Evolutionary conservation across 2,329 filamentous ascomycete species (phyloP).

Genomic region (Fusarium coffeatum): DNA sequence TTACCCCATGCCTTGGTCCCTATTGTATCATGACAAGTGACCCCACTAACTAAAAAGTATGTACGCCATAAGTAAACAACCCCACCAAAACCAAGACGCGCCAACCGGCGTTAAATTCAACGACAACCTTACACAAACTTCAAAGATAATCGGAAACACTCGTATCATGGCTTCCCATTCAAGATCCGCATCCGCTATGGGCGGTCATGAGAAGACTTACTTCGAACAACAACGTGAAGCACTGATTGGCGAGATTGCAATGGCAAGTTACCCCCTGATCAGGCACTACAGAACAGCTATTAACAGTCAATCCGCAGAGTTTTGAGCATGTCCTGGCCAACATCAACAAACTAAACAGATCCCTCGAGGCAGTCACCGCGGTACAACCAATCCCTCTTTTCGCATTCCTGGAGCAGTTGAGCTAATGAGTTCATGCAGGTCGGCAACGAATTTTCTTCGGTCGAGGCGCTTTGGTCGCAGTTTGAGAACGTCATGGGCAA

Average conservation of each 20-base stretch:
- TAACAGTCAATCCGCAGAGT: conserved; percentile 57
- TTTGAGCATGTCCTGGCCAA: conserved; percentile 94
- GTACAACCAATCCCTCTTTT: conserved; percentile 60
- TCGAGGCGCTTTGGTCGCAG: conserved; percentile 96
- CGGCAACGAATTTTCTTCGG: conserved; percentile 96
- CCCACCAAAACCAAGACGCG: conserved; percentile 28
- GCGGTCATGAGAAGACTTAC: conserved; percentile 64
- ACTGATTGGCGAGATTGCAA: conserved; percentile 77
- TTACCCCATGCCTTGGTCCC: neutral
- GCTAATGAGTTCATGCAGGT: conserved; percentile 63
- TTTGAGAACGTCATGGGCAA: conserved; percentile 97
- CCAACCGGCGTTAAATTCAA: conserved; percentile 23
- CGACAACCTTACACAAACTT: conserved; percentile 4
- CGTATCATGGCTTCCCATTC: conserved; percentile 50
- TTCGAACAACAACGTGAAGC: conserved; percentile 82
- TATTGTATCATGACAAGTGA: neutral
- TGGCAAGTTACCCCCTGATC: conserved; percentile 59
- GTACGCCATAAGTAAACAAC: conserved; percentile 26
- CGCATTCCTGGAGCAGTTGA: no score
- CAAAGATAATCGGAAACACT: conserved; percentile 4
- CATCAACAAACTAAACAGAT: conserved; percentile 94
- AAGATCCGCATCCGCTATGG: conserved; percentile 45
- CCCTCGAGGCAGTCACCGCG: conserved; percentile 88
- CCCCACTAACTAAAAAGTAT: conserved; percentile 15
- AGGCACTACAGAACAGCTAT: neutral